Evolutionary conservation across 352 stramenopile genomes (phyloP).

Genomic region (Globisporangium iwayamae): DNA sequence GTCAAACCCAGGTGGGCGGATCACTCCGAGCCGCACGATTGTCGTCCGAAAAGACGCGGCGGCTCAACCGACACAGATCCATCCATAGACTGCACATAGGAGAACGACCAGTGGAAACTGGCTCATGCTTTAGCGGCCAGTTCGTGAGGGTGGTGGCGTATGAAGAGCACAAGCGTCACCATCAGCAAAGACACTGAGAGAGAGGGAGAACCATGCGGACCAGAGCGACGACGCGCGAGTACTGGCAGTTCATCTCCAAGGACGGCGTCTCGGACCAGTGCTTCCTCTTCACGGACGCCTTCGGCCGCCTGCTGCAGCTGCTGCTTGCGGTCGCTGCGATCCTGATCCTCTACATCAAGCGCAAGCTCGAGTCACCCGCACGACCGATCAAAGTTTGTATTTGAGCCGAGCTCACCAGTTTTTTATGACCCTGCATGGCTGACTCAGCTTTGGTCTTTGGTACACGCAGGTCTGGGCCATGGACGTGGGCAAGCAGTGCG

Average conservation of each 20-base stretch:
- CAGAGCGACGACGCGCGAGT: conserved; percentile 3
- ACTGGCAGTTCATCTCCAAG: conserved; percentile 16
- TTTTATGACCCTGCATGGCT: neutral
- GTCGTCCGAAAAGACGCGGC: too few species aligned
- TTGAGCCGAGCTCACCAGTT: too few species aligned
- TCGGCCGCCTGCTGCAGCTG: conserved; percentile 55
- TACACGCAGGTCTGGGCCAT: conserved; percentile 50
- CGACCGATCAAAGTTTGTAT: conserved; percentile 36
- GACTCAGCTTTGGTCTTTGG: neutral
- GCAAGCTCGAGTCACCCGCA: conserved; percentile 71
- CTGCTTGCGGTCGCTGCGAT: conserved; percentile 44
- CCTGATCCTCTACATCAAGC: conserved; percentile 73
- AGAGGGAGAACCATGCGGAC: neutral
- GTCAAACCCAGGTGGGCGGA: too few species aligned
- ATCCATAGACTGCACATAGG: too few species aligned
- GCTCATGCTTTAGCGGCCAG: too few species aligned
- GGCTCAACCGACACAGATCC: too few species aligned
- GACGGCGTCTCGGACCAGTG: conserved; percentile 40
- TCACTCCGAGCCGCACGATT: too few species aligned
- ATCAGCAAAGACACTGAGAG: neutral
- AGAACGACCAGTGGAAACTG: too few species aligned
- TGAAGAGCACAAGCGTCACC: neutral
- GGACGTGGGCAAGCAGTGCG: conserved; percentile 68
- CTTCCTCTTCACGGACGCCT: conserved; percentile 68
- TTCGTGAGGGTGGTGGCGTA: neutral